Evolutionary conservation across 768 basidiomycete genomes (phyloP), one percentile per base, ranked within the genome.

Genomic region (Kwoniella pini): DNA sequence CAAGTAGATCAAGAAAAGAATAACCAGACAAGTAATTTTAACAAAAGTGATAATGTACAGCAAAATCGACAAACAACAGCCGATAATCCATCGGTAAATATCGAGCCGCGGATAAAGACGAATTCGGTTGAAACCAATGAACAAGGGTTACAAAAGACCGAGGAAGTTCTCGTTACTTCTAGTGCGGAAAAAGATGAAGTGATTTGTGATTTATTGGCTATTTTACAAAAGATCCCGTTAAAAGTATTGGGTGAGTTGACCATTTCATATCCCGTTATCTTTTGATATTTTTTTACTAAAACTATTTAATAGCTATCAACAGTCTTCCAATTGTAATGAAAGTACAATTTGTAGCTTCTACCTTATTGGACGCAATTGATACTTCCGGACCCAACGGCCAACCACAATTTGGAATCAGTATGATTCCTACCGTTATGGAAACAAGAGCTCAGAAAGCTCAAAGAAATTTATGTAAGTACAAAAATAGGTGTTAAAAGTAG

Each of bases 261-360:
- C n/a, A n/a, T n/a, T n/a, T n/a, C n/a, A n/a, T n/a, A n/a, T n/a
- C n/a, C n/a, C n/a, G n/a, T n/a, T n/a, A n/a, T n/a, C n/a, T n/a
- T n/a, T n/a, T n/a, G n/a, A n/a, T n/a, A n/a, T n/a, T n/a, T n/a
- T n/a, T n/a, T n/a, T n/a, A n/a, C n/a, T n/a, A n/a, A n/a, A n/a
- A n/a, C n/a, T n/a, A n/a, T n/a, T n/a, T n/a, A n/a, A 38, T 44
- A 68, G 77, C 76, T 15, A 71, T 77, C 54, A 79, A 79, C 52
- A 68, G 66, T 17, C 65, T 70, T 2, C 65, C 72, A 28, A 64
- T 80, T 31, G 90, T 94, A 15, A 87, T 90, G 75, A 94, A 94
- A 83, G 91, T 94, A 63, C 87, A 92, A 59, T 94, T 91, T 76
- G 90, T 94, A 36, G 92, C 92, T 15, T 93, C 90, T 12, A 91